Percentiles rank a stretch among this genome's conserved stretches.
Evolutionary conservation across 225 moss, liverwort and hornwort species (phyloP).

Genomic region (Lunularia cruciata): DNA sequence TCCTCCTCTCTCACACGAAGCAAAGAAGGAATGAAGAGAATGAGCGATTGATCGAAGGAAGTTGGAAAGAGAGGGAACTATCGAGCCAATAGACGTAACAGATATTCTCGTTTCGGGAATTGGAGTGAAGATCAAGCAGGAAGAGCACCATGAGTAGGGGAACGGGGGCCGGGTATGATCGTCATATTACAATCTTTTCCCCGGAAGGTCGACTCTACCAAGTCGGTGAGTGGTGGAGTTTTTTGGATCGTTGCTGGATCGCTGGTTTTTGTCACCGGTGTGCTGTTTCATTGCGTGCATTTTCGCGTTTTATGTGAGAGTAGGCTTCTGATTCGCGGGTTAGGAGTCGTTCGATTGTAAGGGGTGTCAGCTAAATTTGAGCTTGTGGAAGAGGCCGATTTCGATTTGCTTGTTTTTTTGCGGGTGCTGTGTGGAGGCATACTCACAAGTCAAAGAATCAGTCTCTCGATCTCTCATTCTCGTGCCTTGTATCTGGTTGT

Average conservation of each 20-base stretch:
- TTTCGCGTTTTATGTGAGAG: too few species aligned
- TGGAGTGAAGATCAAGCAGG: constrained; percentile 8
- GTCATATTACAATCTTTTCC: constrained; percentile 47
- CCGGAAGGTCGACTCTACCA: constrained; percentile 48
- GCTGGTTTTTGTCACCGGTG: not conserved
- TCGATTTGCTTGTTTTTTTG: not conserved
- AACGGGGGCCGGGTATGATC: constrained; percentile 50
- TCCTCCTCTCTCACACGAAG: not conserved
- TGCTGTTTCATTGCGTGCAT: not conserved
- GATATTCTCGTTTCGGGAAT: not conserved
- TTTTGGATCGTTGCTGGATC: too few species aligned
- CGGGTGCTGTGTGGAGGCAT: too few species aligned
- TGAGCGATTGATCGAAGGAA: not conserved
- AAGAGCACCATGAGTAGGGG: constrained; percentile 45
- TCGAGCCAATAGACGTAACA: not conserved
- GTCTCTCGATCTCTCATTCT: too few species aligned
- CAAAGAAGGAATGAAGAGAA: constrained; percentile 3
- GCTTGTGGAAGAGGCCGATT: not conserved
- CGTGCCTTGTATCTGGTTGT: too few species aligned
- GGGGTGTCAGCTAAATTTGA: too few species aligned
- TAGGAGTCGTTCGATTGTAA: too few species aligned
- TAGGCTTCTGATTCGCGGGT: too few species aligned
- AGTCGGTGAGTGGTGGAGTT: constrained; percentile 36
- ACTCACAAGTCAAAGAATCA: too few species aligned
- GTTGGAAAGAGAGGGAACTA: not conserved